Base-by-base conservation (phyloP, 148 eudicot species). In the Spergularia marina region DNA sequence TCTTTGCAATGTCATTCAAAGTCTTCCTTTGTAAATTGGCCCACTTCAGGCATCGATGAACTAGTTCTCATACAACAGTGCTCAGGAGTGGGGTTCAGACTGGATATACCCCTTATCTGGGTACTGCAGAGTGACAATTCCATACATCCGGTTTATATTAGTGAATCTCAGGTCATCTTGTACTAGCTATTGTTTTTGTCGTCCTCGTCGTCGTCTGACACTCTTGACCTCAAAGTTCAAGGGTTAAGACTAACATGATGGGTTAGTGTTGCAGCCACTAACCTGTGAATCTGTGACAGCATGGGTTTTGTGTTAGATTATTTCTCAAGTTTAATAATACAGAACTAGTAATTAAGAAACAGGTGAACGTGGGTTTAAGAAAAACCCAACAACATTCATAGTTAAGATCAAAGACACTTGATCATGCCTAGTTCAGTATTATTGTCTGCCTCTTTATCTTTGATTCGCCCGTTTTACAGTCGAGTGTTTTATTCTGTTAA, bases 351-450 rank as follows among this genome's bases (percentile, higher is more conserved):
- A 16, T 18, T 15, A 14, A 61, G 12, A 66, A 73, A 36, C 41
- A 59, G 73, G 52, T 79, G 73, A 65, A 79, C 77, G 57, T 49
- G 82, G 72, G 73, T 44, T 74, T 67, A 79, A 59, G 70, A 21
- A 68, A 58, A 56, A 61, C 13, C 52, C 67, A 57, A 54, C 56
- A 47, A 53, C 57, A 34, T 61, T 79, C 73, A 79, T 74, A 30
- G 64, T 79, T 75, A 74, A 44, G 40, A 52, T 67, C 74, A 69
- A 70, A 74, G 65, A 79, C 75, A 75, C 68, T 40, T 68, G 75
- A 75, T 80, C 78, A 75, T 80, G 41, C 60, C 47, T 61, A 57
- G 44, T 70, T 54, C 30, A 75, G 65, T 39, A 49, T 65, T 39
- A 49, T 65, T 75, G 78, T 75, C 79, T 75, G 79, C 53, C 55